A percentile compares a stretch with the other conserved stretches of the same genome.
Conservation (phyloP, 2,329 filamentous ascomycete genomes). For the Sarocladium strictum region DNA sequence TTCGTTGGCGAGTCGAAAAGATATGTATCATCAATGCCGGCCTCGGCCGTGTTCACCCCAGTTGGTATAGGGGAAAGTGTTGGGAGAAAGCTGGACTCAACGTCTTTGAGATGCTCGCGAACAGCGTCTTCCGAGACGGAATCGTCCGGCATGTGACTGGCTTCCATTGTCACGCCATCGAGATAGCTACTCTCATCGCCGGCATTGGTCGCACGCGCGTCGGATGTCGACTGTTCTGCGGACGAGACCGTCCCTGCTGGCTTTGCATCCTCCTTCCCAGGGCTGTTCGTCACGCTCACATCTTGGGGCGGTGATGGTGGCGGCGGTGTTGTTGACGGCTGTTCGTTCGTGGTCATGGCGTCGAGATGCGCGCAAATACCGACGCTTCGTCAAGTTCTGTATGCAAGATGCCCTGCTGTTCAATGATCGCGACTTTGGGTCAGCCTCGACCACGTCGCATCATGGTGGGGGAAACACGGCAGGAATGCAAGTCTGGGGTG, state of each 20-base stretch:
- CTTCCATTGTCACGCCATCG: slow-evolving; percentile 32
- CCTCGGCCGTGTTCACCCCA: slow-evolving; percentile 29
- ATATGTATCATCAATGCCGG: slow-evolving; percentile 49
- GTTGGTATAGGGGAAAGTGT: slow-evolving; percentile 50
- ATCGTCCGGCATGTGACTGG: slow-evolving; percentile 31
- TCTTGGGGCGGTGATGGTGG: not conserved
- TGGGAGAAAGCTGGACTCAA: slow-evolving; percentile 61
- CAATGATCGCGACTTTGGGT: not conserved
- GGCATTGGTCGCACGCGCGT: not conserved
- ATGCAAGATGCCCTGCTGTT: not conserved
- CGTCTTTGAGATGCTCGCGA: slow-evolving; percentile 52
- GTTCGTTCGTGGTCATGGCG: not conserved
- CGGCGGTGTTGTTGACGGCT: not conserved
- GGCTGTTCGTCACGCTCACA: not conserved
- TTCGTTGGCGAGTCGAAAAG: slow-evolving; percentile 44
- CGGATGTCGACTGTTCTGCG: not conserved
- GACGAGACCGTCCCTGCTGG: not conserved
- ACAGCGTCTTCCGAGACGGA: slow-evolving; percentile 48
- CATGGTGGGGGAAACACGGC: not conserved
- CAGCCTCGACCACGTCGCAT: slow-evolving; percentile 2
- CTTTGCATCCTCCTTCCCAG: not conserved
- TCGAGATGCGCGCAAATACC: not conserved
- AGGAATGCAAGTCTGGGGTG: not conserved
- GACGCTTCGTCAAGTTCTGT: not conserved
- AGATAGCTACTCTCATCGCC: slow-evolving; percentile 29